phyloP scores from a whole-genome alignment of 164 flowering plant genomes.

The Berberis vulgaris region DNA sequence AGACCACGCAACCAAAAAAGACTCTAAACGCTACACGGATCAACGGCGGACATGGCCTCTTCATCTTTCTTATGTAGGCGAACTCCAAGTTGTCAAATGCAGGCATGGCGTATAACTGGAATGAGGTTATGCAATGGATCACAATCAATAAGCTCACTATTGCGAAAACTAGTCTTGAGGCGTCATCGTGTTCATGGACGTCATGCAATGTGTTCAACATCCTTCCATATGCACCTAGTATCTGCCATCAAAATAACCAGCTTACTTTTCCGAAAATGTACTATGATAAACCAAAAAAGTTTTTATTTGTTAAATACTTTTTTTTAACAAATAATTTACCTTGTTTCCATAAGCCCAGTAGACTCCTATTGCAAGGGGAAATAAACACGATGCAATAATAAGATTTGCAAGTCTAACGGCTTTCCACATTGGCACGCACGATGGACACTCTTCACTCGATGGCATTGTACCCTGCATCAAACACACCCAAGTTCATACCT shows the following conservation, averaged over 20 bases:
- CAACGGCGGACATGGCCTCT: constrained; percentile 46
- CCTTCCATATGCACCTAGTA: constrained; percentile 41
- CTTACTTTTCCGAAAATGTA: neutral
- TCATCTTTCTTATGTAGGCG: constrained; percentile 28
- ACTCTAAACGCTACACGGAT: constrained; percentile 28
- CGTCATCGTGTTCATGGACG: constrained; percentile 37
- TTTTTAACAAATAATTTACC: constrained; percentile 23
- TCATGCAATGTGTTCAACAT: constrained; percentile 42
- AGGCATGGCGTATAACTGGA: constrained; percentile 71
- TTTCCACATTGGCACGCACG: constrained; percentile 70
- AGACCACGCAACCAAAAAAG: constrained; percentile 39
- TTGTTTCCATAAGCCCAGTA: constrained; percentile 66
- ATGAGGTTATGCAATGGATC: constrained; percentile 39
- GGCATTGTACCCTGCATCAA: constrained; percentile 72
- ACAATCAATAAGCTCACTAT: constrained; percentile 34
- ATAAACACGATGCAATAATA: constrained; percentile 53
- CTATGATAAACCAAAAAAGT: neutral
- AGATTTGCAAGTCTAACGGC: constrained; percentile 54
- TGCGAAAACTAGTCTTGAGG: constrained; percentile 35
- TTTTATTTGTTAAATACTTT: too few species aligned
- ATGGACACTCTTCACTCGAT: constrained; percentile 50
- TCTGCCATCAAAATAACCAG: constrained; percentile 26
- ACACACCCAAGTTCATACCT: neutral
- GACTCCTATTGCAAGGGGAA: constrained; percentile 69
- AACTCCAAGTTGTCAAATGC: constrained; percentile 59